phyloP scores from a whole-genome alignment of 2,329 filamentous ascomycete genomes.

The Capronia coronata region DNA sequence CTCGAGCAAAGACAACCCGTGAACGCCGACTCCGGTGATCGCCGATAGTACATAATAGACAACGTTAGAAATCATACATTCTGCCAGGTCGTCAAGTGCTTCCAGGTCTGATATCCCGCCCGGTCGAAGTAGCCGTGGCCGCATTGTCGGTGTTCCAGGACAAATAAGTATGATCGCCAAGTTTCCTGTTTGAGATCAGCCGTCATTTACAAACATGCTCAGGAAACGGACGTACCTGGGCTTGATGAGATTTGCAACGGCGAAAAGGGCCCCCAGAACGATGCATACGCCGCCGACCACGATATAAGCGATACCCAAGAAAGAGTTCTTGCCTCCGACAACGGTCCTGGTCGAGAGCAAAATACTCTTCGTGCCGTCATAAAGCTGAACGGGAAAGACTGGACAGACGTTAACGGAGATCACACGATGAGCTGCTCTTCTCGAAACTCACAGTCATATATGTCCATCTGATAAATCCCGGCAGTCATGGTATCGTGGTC shows the following conservation, averaged over 20 bases:
- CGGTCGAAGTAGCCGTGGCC: constrained; percentile 49
- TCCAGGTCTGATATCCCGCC: constrained; percentile 49
- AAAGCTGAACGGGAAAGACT: constrained; percentile 69
- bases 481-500: constrained; percentile 59
- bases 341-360: constrained; percentile 69
- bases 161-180: constrained; percentile 94
- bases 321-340: constrained; percentile 91
- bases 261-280: constrained; percentile 78
- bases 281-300: constrained; percentile 92
- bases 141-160: constrained; percentile 77
- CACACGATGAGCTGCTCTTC: neutral
- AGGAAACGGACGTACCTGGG: constrained; percentile 58
- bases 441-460: constrained; percentile 63
- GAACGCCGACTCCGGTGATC: constrained; percentile 18
- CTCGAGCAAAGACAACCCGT: neutral
- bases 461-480: constrained; percentile 70
- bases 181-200: constrained; percentile 59
- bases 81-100: constrained; percentile 16
- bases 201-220: neutral
- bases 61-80: constrained; percentile 18
- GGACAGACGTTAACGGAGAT: constrained; percentile 2
- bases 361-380: constrained; percentile 50
- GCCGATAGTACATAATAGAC: constrained; percentile 4
- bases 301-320: constrained; percentile 92
- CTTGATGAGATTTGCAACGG: constrained; percentile 81